Base-by-base conservation (phyloP, 768 basidiomycete species). In the Russula olivacea region DNA sequence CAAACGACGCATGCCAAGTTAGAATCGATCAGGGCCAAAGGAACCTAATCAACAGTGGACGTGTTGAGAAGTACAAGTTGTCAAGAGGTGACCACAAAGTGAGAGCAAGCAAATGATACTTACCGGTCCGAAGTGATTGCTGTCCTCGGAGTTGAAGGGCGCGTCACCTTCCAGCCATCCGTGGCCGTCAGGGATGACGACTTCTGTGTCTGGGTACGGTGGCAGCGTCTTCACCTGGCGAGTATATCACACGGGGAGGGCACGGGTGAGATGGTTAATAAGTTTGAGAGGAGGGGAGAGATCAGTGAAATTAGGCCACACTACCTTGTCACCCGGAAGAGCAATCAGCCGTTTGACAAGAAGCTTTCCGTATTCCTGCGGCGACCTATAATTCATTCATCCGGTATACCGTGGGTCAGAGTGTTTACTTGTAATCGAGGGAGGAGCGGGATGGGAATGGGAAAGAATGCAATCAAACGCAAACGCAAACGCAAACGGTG, bases 111-210 rank as follows among this genome's bases (percentile, higher is more conserved):
- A 32, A 32, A 40, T 8, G 15, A 54, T 32, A 49, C 60, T 19
- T 23, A 68, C 67, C 2, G 67, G 67, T 48, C 67, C 67, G 3
- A 68, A 68, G 41, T 63, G 65, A 54, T 68, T 68, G 43, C 67
- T 68, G 32, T 68, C 67, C 49, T 68, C 67, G n/a, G 67, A 68
- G 50, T 68, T 55, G 56, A 68, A 66, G 6, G 61, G 52, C 3
- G 52, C 58, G 30, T 68, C 67, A 7, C 67, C 67, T 47, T 68
- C 67, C 15, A 68, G 32, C 67, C 67, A 68, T 30, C 58, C 61
- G n/a, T 63, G 59, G 10, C 67, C 67, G 5, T 50, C 55, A 1
- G 61, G 61, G 4, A 68, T 43, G 45, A 55, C 30, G 8, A 68
- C 51, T 34, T 68, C 66, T 12, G 30, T 30, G 3, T 68, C 61